Conservation (phyloP, 2,329 filamentous ascomycete genomes). For the Hypomyces rosellus region DNA sequence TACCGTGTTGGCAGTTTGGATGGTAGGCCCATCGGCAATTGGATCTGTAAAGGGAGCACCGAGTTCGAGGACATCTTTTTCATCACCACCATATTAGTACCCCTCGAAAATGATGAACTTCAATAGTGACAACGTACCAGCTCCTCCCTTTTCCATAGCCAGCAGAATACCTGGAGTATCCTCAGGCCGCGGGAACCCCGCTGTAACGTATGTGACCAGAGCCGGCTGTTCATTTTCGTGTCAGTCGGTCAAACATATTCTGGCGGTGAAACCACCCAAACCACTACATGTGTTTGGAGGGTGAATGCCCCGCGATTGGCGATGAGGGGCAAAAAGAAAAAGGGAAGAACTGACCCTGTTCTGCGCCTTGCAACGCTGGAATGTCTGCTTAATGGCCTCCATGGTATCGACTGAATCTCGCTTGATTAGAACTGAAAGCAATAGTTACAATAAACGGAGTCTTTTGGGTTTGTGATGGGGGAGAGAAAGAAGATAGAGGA, state of each 20-base stretch:
- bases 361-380: slow-evolving; percentile 53
- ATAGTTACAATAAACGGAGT: neutral
- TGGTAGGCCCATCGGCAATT: slow-evolving; percentile 94
- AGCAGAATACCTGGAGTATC: slow-evolving; percentile 80
- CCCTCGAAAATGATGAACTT: neutral
- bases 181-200: slow-evolving; percentile 78
- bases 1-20: slow-evolving; percentile 89
- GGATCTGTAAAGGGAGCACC: slow-evolving; percentile 96
- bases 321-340: slow-evolving; percentile 20
- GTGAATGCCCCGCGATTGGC: slow-evolving; percentile 5
- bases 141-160: slow-evolving; percentile 85
- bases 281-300: too few species aligned
- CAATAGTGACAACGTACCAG: slow-evolving; percentile 50
- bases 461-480: neutral
- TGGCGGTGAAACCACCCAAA: neutral
- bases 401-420: slow-evolving; percentile 28
- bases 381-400: slow-evolving; percentile 55
- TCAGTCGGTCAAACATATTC: neutral
- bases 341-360: slow-evolving; percentile 41
- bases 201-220: slow-evolving; percentile 92
- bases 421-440: neutral
- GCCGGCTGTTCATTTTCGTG: slow-evolving; percentile 53
- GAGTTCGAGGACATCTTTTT: slow-evolving; percentile 79
- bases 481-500: neutral
- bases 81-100: neutral